Conservation (phyloP, 108 stramenopile species). For the Mediolabrus comicus region DNA sequence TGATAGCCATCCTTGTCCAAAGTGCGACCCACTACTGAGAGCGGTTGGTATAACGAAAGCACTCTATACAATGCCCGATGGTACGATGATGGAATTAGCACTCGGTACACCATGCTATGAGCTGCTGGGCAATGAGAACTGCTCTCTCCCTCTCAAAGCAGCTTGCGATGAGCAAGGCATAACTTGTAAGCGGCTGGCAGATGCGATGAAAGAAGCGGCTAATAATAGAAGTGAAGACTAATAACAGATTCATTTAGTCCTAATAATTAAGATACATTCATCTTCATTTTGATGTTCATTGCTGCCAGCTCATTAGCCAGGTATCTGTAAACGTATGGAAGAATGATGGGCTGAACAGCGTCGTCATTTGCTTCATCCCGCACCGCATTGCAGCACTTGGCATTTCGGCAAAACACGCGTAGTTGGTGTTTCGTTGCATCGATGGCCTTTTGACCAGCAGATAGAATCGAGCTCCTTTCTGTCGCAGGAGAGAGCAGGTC, state of each 20-base stretch:
- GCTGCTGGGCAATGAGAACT: slow-evolving; percentile 19
- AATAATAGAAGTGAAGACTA: background rate
- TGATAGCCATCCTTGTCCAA: slow-evolving; percentile 37
- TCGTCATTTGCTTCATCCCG: slow-evolving; percentile 76
- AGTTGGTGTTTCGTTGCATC: slow-evolving; percentile 74
- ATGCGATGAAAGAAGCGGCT: background rate
- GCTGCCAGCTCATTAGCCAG: slow-evolving; percentile 97
- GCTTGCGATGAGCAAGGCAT: slow-evolving; percentile 26
- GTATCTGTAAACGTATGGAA: slow-evolving; percentile 98
- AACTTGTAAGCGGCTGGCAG: slow-evolving; percentile 4
- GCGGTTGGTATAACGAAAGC: slow-evolving; percentile 35
- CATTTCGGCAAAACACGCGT: slow-evolving; percentile 78
- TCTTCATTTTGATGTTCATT: slow-evolving; percentile 95
- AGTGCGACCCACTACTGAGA: slow-evolving; percentile 35
- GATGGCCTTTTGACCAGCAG: slow-evolving; percentile 71
- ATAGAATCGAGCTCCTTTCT: slow-evolving; percentile 73
- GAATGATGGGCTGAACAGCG: slow-evolving; percentile 82
- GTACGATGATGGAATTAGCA: slow-evolving; percentile 11
- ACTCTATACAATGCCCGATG: slow-evolving; percentile 28
- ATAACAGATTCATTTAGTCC: background rate
- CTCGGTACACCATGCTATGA: slow-evolving; percentile 4
- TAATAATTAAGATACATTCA: slow-evolving; percentile 61
- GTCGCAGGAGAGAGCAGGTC: slow-evolving; percentile 84
- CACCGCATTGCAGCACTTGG: slow-evolving; percentile 66
- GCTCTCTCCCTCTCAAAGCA: slow-evolving; percentile 18